phyloP scores from a whole-genome alignment of 345 rosid genomes.

The Jatropha curcas region DNA sequence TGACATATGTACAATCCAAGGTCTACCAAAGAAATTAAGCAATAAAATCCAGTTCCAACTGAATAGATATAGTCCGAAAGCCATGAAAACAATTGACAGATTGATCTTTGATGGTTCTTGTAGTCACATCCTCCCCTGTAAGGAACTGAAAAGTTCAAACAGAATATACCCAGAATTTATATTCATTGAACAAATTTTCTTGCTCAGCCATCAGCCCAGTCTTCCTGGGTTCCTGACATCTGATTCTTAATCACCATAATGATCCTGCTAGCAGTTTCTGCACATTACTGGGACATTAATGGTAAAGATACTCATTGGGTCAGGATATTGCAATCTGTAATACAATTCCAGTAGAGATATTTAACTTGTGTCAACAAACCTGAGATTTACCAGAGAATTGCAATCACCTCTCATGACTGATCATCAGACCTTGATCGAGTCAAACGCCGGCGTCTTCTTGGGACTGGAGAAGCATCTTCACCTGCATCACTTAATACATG shows the following conservation, averaged over 20 bases:
- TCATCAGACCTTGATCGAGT: conserved; percentile 65
- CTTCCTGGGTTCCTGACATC: not conserved
- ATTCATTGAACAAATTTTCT: not conserved
- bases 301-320: conserved; percentile 23
- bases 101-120: not conserved
- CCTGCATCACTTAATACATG: conserved; percentile 50
- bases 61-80: not conserved
- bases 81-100: not conserved
- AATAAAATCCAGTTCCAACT: not conserved
- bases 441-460: conserved; percentile 75
- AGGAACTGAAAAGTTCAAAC: not conserved
- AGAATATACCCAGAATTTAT: not conserved
- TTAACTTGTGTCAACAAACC: conserved; percentile 27
- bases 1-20: not conserved
- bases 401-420: conserved; percentile 39
- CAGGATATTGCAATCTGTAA: conserved; percentile 28
- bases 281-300: conserved; percentile 16
- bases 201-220: not conserved
- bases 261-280: conserved; percentile 1
- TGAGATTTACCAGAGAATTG: conserved; percentile 45
- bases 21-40: not conserved
- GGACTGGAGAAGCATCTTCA: conserved; percentile 52
- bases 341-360: conserved; percentile 31
- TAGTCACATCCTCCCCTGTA: not conserved
- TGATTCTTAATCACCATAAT: conserved; percentile 8